A percentile compares a stretch with the other conserved stretches of the same genome.
Evolutionary conservation across 2,329 filamentous ascomycete species (phyloP).

Genomic region (Exserohilum rostratum): DNA sequence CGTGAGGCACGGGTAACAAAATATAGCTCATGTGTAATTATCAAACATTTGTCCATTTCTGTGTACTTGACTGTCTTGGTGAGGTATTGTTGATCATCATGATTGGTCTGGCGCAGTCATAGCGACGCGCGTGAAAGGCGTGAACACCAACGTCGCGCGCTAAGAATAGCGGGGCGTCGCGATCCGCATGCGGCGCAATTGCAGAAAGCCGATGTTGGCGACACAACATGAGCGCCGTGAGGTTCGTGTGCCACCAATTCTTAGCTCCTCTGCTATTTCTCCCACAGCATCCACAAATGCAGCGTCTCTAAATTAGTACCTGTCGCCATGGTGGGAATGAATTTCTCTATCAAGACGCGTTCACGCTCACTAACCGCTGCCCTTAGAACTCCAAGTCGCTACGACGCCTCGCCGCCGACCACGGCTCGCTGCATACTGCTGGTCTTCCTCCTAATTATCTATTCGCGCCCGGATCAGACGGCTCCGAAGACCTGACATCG

Average conservation of each 20-base stretch:
- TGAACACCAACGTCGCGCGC: conserved; percentile 18
- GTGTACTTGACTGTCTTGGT: background rate
- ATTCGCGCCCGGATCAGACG: conserved; percentile 53
- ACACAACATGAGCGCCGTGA: background rate
- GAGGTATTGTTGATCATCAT: too few relatives aligned
- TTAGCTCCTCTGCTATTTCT: background rate
- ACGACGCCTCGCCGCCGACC: conserved; percentile 65
- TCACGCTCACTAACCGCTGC: conserved; percentile 2
- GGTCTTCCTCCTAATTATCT: conserved; percentile 67
- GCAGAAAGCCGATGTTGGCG: background rate
- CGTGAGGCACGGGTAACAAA: background rate
- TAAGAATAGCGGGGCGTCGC: conserved; percentile 16
- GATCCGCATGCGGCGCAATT: conserved; percentile 4
- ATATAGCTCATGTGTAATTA: too few relatives aligned
- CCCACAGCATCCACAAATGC: background rate
- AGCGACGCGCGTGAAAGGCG: background rate
- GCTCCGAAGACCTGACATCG: conserved; percentile 61
- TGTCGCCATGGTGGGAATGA: conserved; percentile 19
- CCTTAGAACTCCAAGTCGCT: conserved; percentile 57
- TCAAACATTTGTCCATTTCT: background rate
- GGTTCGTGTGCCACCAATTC: background rate
- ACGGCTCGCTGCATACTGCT: conserved; percentile 61
- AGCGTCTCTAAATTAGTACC: background rate
- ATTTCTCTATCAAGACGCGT: background rate
- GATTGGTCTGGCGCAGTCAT: too few relatives aligned